These are phyloP conservation scores for Trichomonas vaginalis DNA, from an alignment of 208 protist species.

Conservation along the genomic window DNA sequence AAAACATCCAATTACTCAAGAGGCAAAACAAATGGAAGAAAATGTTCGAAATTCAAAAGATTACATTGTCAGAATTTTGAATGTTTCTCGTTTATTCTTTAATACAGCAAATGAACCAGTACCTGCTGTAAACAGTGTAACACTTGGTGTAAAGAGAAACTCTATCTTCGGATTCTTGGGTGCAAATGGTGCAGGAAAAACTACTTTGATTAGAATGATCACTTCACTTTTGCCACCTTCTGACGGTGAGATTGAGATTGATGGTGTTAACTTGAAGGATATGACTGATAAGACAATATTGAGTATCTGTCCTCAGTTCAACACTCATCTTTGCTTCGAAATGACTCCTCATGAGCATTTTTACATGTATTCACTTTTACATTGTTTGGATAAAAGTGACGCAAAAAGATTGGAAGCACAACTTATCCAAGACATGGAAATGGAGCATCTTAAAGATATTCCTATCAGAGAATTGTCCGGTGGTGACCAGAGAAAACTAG, in stretches of 20 bases:
- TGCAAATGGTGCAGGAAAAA: conserved; percentile 27
- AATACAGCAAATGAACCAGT: neutral
- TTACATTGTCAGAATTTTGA: neutral
- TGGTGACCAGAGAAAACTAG: neutral
- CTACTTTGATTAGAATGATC: conserved; percentile 22
- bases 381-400: neutral
- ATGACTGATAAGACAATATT: neutral
- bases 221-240: neutral
- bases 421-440: neutral
- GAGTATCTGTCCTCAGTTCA: neutral
- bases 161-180: conserved; percentile 8
- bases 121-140: neutral
- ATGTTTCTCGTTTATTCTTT: neutral
- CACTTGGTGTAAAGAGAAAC: neutral
- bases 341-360: neutral
- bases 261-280: neutral
- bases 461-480: neutral
- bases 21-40: neutral
- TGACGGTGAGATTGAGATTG: neutral
- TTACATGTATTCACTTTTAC: neutral
- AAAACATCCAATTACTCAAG: neutral
- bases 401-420: no score
- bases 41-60: neutral
- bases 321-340: neutral
- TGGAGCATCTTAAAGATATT: neutral